Evolutionary conservation across 352 stramenopile species (phyloP), one percentile per base, ranked within the genome.

Genomic region (Phytophthora fragariaefolia): DNA sequence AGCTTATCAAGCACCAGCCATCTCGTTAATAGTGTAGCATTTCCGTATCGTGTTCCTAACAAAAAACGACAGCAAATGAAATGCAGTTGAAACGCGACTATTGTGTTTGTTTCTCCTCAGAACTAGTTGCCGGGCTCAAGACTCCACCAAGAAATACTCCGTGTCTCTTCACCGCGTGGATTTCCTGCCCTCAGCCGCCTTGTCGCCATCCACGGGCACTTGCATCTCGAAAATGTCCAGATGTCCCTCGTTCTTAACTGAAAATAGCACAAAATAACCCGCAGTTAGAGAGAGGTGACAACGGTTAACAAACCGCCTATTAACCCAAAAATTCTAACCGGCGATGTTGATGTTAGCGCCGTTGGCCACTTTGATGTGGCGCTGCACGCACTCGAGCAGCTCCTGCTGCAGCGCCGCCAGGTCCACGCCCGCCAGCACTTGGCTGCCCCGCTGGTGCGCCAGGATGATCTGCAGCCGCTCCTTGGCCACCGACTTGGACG

Each of bases 201-300:
- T 84, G 30, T 76, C 75, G 51, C 75, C 76, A 55, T 93, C 82
- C 58, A 96, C 89, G 0, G 89, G 89, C 60, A 96, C 89, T 53
- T 96, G 89, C 89, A 96, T 96, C 73, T 96, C 89, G 57, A 96
- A 96, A 52, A 96, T 96, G 58, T 96, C 89, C 63, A 96, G 73
- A 26, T 87, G 80, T 2, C 87, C 87, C 72, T 96, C 89, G 62
- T 95, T 84, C 67, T 96, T 96, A 34, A 96, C 89, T 94, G 67
- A n/a, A 13, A 46, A 50, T 20, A 49, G 13, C 27, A 54, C 26
- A 49, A 50, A 53, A n/a, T 20, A n/a, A n/a, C n/a, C n/a, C n/a
- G n/a, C n/a, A n/a, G n/a, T n/a, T n/a, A 55, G 27, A 17, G 8
- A 20, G 13, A 40, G 47, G 27, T n/a, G 12, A 42, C 27, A 22